These are phyloP conservation scores for Cenococcum geophilum DNA, from an alignment of 495 filamentous ascomycete genomes.

Conservation along the genomic window DNA sequence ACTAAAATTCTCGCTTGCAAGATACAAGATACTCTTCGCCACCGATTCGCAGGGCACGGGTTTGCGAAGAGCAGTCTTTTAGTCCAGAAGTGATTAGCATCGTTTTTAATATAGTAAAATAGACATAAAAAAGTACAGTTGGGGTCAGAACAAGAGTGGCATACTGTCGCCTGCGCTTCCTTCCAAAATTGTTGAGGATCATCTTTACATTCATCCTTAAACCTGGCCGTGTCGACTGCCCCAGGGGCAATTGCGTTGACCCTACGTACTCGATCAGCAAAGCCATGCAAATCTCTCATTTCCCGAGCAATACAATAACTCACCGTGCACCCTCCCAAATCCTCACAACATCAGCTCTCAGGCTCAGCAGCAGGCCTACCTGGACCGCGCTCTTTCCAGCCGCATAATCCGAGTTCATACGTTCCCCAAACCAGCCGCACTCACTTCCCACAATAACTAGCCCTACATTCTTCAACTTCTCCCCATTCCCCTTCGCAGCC, in stretches of 20 bases:
- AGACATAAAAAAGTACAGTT: not conserved
- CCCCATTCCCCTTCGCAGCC: conserved; percentile 12
- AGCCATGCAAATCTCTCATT: not conserved
- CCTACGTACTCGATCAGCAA: conserved; percentile 10
- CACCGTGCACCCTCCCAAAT: conserved; percentile 31
- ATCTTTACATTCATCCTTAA: conserved; percentile 35
- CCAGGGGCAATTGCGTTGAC: conserved; percentile 45
- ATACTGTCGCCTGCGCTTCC: conserved; percentile 41
- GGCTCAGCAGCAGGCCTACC: conserved; percentile 37
- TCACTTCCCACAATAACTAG: conserved; percentile 43
- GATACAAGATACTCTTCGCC: conserved; percentile 40
- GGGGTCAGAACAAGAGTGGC: not conserved
- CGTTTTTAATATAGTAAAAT: not conserved
- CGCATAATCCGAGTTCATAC: conserved; percentile 40
- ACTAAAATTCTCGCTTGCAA: conserved; percentile 42
- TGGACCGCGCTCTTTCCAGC: conserved; percentile 43
- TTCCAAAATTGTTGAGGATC: conserved; percentile 38
- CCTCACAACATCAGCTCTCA: conserved; percentile 38
- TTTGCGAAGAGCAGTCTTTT: conserved; percentile 30
- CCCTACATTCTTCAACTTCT: conserved; percentile 34
- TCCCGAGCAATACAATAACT: not conserved
- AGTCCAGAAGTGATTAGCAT: not conserved
- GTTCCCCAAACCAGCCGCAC: conserved; percentile 42
- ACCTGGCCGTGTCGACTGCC: conserved; percentile 40
- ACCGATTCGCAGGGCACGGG: conserved; percentile 38